Evolutionary conservation across 2,329 filamentous ascomycete genomes (phyloP), one percentile per base, ranked within the genome.

Genomic region (Cercospora zeae-maydis): DNA sequence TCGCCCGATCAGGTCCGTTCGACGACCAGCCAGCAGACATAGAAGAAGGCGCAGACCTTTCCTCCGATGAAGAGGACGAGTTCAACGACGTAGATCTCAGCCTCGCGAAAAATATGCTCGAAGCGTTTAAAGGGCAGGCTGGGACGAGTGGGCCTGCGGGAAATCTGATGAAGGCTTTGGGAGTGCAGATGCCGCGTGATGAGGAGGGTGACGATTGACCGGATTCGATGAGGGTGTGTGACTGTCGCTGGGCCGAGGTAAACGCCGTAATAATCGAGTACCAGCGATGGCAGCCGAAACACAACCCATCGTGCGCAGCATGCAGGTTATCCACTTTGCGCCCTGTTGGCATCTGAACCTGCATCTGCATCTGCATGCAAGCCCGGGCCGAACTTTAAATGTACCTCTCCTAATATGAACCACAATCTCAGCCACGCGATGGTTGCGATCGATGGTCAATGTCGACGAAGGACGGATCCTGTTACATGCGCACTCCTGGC

Each of bases 71-170:
- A 2, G 75, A 76, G 27, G 57, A 52, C 49, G 68, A 84, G 0
- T 86, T 89, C 58, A 84, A 95, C 4, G 83, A 92, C 66, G 86
- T 95, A 30, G 91, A 98, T 73, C 90, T 92, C 69, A 93, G 95
- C 65, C 81, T 99, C 24, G 92, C 91, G 16, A 92, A 90, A 75
- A 98, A 98, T 72, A 81, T 99, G 59, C 81, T 99, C 1, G 92
- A 97, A 75, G 93, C 91, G 70, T 93, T 99, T 77, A 96, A 96
- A 73, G 88, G 90, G 14, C 93, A 98, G 75, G 91, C 82, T 16
- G 95, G 95, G 11, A 85, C 89, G 80, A 83, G 91, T 33, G 95
- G 95, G 0, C 95, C 95, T 0, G 90, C 90, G 1, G 88, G 93
- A 0, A 98, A 97, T 74, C 80, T 99, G 64, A 83, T 99, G 71